phyloP scores from a whole-genome alignment of 2,329 filamentous ascomycete genomes.

The Didymellaceae sp. region DNA sequence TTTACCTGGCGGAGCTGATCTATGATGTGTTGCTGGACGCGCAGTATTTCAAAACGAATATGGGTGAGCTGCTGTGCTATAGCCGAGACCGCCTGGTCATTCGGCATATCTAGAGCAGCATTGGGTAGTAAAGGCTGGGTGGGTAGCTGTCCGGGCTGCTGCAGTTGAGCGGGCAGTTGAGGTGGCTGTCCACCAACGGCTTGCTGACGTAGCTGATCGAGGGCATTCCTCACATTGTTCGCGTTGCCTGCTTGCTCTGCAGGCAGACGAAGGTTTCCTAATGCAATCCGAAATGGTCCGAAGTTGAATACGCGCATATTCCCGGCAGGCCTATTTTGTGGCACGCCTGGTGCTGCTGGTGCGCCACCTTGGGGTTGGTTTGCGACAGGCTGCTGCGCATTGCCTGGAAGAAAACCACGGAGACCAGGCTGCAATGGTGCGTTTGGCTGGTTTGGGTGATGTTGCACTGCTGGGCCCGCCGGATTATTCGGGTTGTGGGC shows the following conservation, averaged over 20 bases:
- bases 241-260: slow-evolving; percentile 34
- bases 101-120: slow-evolving; percentile 12
- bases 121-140: slow-evolving; percentile 13
- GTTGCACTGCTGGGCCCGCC: slow-evolving; percentile 29
- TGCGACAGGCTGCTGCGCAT: slow-evolving; percentile 26
- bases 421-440: slow-evolving; percentile 24
- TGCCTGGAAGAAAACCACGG: slow-evolving; percentile 28
- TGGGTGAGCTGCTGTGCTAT: slow-evolving; percentile 40
- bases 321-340: slow-evolving; percentile 32
- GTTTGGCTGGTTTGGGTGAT: slow-evolving; percentile 26
- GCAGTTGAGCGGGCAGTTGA: slow-evolving; percentile 28
- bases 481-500: slow-evolving; percentile 36
- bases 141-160: slow-evolving; percentile 21
- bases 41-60: slow-evolving; percentile 46
- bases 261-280: slow-evolving; percentile 44
- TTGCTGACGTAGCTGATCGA: slow-evolving; percentile 35
- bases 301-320: slow-evolving; percentile 49
- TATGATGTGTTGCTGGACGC: slow-evolving; percentile 47
- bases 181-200: slow-evolving; percentile 31
- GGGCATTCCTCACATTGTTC: slow-evolving; percentile 31
- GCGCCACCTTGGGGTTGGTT: slow-evolving; percentile 33
- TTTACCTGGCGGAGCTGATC: slow-evolving; percentile 45
- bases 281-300: slow-evolving; percentile 43
- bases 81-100: slow-evolving; percentile 27
- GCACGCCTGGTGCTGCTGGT: slow-evolving; percentile 25